Evolutionary conservation across 495 filamentous ascomycete genomes (phyloP).

Genomic region (Pseudoneurospora amorphoporcata): DNA sequence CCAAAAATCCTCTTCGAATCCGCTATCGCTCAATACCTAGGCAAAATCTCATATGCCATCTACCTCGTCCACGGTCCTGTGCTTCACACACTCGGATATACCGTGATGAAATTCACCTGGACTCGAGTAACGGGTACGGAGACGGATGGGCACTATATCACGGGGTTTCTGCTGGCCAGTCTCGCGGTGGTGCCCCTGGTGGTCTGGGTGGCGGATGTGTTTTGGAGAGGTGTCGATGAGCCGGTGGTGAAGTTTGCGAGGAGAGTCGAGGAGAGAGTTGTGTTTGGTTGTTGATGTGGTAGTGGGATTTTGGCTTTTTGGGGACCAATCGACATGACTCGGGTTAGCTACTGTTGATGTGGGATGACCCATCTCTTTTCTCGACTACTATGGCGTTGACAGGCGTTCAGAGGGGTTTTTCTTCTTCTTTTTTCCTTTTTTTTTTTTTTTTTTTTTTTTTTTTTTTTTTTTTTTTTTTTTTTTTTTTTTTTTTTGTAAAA

Average conservation of each 20-base stretch:
- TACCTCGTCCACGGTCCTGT: slow-evolving; percentile 46
- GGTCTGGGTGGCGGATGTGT: slow-evolving; percentile 36
- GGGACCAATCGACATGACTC: neutral
- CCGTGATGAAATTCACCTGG: slow-evolving; percentile 26
- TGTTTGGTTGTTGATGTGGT: slow-evolving; percentile 3
- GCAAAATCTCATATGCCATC: slow-evolving; percentile 39
- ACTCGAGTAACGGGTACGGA: slow-evolving; percentile 23
- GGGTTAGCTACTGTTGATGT: neutral
- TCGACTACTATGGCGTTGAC: no score
- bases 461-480: no score
- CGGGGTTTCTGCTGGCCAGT: slow-evolving; percentile 25
- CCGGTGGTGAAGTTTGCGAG: slow-evolving; percentile 35
- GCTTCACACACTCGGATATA: slow-evolving; percentile 33
- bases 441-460: neutral
- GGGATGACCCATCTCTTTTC: neutral
- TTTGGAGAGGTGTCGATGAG: slow-evolving; percentile 35
- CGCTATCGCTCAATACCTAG: slow-evolving; percentile 33
- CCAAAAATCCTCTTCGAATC: slow-evolving; percentile 19
- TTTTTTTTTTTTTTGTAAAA: no score
- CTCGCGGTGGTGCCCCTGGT: slow-evolving; percentile 28
- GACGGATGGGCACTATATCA: slow-evolving; percentile 17
- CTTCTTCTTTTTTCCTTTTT: neutral
- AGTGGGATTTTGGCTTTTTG: neutral
- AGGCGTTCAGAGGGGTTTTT: no score
- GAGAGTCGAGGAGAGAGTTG: slow-evolving; percentile 25